Base-by-base conservation (phyloP, 2,329 filamentous ascomycete species). In the Phialophora macrospora region DNA sequence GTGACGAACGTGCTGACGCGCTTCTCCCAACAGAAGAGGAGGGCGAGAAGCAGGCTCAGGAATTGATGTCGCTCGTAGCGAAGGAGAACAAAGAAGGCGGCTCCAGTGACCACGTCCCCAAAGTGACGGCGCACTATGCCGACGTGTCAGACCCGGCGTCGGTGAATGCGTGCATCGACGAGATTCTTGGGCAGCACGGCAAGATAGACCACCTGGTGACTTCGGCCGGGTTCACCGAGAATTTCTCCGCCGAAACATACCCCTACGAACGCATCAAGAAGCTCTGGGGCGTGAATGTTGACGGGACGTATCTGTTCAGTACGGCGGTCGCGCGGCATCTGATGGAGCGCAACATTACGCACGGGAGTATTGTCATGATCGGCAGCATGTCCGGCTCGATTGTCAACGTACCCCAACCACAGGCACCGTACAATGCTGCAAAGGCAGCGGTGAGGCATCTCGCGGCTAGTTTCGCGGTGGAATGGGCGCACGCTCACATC, bases 221-320 rank as follows among this genome's bases (percentile, higher is more conserved):
- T 28, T 96, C 92, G n/a, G 94, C 94, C 57, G 94, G 94, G 54
- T 97, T 98, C 81, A 95, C 92, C 14, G 94, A 97, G 82, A 97
- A 97, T 82, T 96, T 93, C 75, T 90, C 96, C 74, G 94, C 94
- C 55, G 90, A 93, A 74, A 88, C 89, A 72, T 98, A 98, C 80
- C 93, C 93, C 0, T 87, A 93, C 72, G 92, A 97, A 72, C 90
- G 93, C 71, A 89, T 97, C 79, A 88, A 93, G 79, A 96, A 96
- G 83, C 87, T 98, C 17, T 97, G 92, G 92, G 88, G 88, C 57
- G 94, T 97, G 75, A 97, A 97, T 71, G 93, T 98, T 1, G 92
- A 91, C 63, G 77, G 77, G 0, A 78, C 75, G 4, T 78, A 77
- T 60, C 67, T 79, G 4, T 78, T 77, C 55, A 74, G 75, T 11